phyloP scores from a whole-genome alignment of 1,284 basidiomycete genomes.

The Retiboletus flavoniger region DNA sequence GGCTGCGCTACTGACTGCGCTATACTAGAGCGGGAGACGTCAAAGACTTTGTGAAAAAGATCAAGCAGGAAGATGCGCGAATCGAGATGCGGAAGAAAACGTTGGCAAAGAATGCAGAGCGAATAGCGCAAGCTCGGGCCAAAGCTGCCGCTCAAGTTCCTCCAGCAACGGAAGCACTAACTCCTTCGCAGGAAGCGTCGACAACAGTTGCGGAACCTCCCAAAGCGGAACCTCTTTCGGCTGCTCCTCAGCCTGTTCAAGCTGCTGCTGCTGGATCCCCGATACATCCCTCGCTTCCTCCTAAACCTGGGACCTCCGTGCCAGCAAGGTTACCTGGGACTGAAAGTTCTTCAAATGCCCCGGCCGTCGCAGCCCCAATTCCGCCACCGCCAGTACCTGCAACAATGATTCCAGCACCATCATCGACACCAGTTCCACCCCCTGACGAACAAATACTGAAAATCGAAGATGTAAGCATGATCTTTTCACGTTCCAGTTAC shows the following conservation, averaged over 20 bases:
- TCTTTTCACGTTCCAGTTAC: neutral
- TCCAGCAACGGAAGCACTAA: slow-evolving; percentile 19
- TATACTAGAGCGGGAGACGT: slow-evolving; percentile 61
- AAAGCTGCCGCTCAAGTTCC: slow-evolving; percentile 33
- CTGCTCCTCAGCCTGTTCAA: slow-evolving; percentile 6
- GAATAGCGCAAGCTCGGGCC: slow-evolving; percentile 44
- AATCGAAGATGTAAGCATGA: slow-evolving; percentile 58
- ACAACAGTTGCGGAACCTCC: slow-evolving; percentile 24
- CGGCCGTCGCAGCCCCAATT: slow-evolving; percentile 3
- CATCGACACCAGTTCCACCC: slow-evolving; percentile 27
- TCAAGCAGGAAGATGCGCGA: slow-evolving; percentile 62
- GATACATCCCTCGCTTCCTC: slow-evolving; percentile 67
- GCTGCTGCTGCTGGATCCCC: slow-evolving; percentile 38
- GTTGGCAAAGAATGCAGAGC: slow-evolving; percentile 49
- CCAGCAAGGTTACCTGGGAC: slow-evolving; percentile 35
- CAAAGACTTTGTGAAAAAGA: slow-evolving; percentile 67
- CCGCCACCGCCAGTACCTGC: slow-evolving; percentile 17
- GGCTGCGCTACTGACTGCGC: slow-evolving; percentile 2
- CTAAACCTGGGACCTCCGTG: slow-evolving; percentile 40
- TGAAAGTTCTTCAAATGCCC: slow-evolving; percentile 18
- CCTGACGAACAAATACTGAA: slow-evolving; percentile 54
- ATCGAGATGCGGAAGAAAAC: slow-evolving; percentile 61
- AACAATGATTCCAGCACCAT: slow-evolving; percentile 16
- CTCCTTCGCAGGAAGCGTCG: slow-evolving; percentile 24
- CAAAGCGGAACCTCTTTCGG: slow-evolving; percentile 19